phyloP scores from a whole-genome alignment of 331 rosid species.

The Cydonia oblonga region DNA sequence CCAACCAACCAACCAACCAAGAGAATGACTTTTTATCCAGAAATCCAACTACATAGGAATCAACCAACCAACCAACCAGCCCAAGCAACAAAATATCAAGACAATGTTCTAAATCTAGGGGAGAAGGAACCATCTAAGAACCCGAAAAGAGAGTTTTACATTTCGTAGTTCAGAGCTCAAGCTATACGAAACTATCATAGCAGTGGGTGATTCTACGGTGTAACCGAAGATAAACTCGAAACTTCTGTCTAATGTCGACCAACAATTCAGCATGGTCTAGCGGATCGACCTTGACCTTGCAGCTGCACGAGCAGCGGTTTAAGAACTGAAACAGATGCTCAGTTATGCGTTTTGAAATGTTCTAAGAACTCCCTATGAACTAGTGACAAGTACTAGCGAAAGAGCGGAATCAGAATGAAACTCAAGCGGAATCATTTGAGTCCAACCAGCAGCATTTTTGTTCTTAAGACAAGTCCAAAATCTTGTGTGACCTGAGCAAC shows the following conservation, averaged over 20 bases:
- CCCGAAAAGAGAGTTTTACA: neutral
- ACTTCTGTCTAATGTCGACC: no score
- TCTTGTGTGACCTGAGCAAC: neutral
- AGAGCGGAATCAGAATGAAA: no score
- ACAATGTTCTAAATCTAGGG: no score
- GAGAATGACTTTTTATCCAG: neutral
- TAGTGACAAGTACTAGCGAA: neutral
- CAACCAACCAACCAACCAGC: no score
- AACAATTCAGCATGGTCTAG: no score
- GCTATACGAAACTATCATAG: neutral
- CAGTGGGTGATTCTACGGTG: no score
- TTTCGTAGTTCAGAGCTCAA: neutral
- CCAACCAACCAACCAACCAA: neutral
- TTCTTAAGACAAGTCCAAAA: neutral
- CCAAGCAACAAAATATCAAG: no score
- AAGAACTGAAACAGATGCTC: neutral
- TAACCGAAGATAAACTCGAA: no score
- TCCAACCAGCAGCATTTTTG: neutral
- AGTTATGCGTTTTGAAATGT: neutral
- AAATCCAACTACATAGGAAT: neutral
- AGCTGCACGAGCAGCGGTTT: no score
- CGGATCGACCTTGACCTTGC: no score
- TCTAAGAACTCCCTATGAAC: neutral
- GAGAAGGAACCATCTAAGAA: neutral
- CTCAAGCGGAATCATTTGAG: neutral